Base-by-base conservation (phyloP, 805 yeast species). In the Tanozyma kutaoensis region DNA sequence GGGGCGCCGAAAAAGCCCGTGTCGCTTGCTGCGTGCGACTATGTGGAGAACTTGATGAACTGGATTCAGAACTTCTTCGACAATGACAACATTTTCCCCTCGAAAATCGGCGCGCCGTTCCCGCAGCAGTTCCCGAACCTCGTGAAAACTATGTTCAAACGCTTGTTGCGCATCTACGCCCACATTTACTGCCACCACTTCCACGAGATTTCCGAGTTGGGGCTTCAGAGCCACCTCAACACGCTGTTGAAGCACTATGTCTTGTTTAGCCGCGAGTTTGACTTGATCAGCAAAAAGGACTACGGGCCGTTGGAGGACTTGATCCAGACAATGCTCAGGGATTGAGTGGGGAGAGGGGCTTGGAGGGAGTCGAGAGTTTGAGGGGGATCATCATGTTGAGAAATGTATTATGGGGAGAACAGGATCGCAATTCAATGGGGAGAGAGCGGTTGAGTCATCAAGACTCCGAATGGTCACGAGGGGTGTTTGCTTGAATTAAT, bases 151-250 rank as follows among this genome's bases (percentile, higher is more conserved):
- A 82, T 91, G 25, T 72, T 91, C 63, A 84, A 88, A 53, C 69
- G 98, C 38, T 60, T 91, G 27, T 91, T 86, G 53, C 68, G 98
- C 48, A 85, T 91, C 3, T 91, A 91, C 46, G 97, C 98, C 1
- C 99, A 91, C 54, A 81, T 91, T 24, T 91, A 91, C 52, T 91
- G 98, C 46, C 97, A 91, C 46, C 99, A 91, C 50, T 88, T 91
- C 52, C 95, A 85, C 47, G 95, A 88, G 52, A 80, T 91, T 31
- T 71, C 85, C 22, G 97, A 86, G 48, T 62, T 91, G 39, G 95
- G 95, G 2, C 59, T 88, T 41, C 95, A 86, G 49, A 79, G 93
- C 9, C 94, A 88, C 42, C 63, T 88, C 38, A 91, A 91, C 48
- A 88, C 98, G 5, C 78, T 94, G 43, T 71, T 88, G 43, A 91